Conservation (phyloP, 179 eudicot species). For the Silene noctiflora region DNA sequence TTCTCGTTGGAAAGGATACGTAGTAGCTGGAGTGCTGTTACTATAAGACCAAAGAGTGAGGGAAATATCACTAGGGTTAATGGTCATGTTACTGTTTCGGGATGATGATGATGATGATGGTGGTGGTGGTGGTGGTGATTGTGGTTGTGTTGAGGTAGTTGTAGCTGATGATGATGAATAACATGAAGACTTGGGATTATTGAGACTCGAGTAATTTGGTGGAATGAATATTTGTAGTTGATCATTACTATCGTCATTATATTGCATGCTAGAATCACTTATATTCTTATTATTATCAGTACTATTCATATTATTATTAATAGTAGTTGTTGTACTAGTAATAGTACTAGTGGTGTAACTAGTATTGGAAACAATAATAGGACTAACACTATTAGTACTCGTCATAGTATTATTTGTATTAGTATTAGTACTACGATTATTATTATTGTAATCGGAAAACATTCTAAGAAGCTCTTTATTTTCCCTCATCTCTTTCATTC, state of each 20-base stretch:
- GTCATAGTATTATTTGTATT: neutral
- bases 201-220: constrained; percentile 27
- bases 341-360: neutral
- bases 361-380: neutral
- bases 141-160: neutral
- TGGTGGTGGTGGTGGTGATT: too few species aligned
- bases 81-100: constrained; percentile 7
- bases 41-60: constrained; percentile 35
- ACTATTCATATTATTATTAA: neutral
- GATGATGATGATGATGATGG: constrained; percentile 14
- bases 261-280: constrained; percentile 12
- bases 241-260: too few species aligned
- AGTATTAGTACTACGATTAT: neutral
- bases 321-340: neutral
- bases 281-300: neutral
- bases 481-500: constrained; percentile 65
- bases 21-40: neutral
- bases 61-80: constrained; percentile 19
- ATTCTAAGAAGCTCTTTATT: constrained; percentile 46
- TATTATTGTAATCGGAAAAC: constrained; percentile 24
- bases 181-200: constrained; percentile 20
- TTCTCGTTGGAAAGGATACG: neutral
- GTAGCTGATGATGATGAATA: constrained; percentile 2
- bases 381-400: neutral
- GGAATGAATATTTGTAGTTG: constrained; percentile 36